These are phyloP conservation scores for Linnemannia elongata DNA, from an alignment of 192 early-diverging fungal species.

Conservation along the genomic window DNA sequence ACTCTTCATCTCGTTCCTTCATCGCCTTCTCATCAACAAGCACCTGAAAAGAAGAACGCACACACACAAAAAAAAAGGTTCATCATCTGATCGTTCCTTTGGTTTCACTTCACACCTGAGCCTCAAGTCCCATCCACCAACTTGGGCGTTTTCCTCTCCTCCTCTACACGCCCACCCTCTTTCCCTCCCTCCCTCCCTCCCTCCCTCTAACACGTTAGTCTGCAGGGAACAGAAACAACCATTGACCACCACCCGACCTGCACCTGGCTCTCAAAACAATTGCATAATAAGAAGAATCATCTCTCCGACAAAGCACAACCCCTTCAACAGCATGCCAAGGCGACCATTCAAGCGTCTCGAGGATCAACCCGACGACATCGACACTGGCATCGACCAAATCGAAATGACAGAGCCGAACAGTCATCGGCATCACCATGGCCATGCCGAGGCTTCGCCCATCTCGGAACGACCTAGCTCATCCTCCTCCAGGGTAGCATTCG, in stretches of 20 bases:
- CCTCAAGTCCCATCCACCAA: conserved; percentile 1
- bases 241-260: background rate
- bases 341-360: conserved; percentile 47
- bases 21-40: background rate
- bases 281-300: background rate
- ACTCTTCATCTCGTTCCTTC: background rate
- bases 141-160: background rate
- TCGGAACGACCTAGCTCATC: conserved; percentile 46
- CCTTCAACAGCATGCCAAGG: conserved; percentile 23
- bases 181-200: background rate
- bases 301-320: background rate
- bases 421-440: conserved; percentile 18
- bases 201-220: background rate
- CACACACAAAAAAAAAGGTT: background rate
- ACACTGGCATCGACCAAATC: conserved; percentile 38
- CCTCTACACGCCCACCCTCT: background rate
- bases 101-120: background rate
- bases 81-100: conserved; percentile 9
- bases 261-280: background rate
- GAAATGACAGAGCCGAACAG: conserved; percentile 49
- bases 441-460: conserved; percentile 30
- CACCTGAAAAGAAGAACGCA: background rate
- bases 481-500: conserved; percentile 26
- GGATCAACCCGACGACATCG: conserved; percentile 49
- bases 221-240: background rate